Evolutionary conservation across 164 flowering plant species (phyloP), one percentile per base, ranked within the genome.

Genomic region (Magnolia kwangsiensis): DNA sequence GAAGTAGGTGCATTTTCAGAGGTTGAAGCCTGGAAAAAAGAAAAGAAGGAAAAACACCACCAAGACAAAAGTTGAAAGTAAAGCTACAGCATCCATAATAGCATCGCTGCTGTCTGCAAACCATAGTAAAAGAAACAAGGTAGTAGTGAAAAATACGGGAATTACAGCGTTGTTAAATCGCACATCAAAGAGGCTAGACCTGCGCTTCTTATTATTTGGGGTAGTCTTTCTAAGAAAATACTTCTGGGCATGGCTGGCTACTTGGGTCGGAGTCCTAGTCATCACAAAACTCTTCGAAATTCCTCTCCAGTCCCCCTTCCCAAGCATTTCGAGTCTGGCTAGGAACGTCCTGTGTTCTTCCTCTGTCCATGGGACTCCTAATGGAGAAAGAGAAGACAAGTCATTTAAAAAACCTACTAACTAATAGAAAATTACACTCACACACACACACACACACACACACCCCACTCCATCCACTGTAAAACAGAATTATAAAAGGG

Each of bases 281-380:
- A 80, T 79, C 29, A 85, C 87, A 76, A 81, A 85, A 6, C 77
- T 76, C 75, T 75, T 81, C 1, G 87, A 85, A 49, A 85, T 85
- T n/a, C 87, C 87, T 51, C 84, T 76, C 87, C 87, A 84, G 50
- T 84, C 83, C 20, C 86, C 86, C 65, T 78, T 84, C 2, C 86
- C 86, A 24, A 82, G 85, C 80, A 65, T 81, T 67, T 80, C 80
- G 7, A 85, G 74, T 72, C 87, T 85, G 2, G 75, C 58, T 2
- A 83, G 74, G 61, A 85, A 85, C 0, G 79, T 78, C 63, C 81
- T 18, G 79, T 85, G 87, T 68, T 85, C 87, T 72, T 85, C 85
- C 66, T 83, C 84, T 13, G 78, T 82, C 87, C 87, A 84, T 59
- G 87, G 79, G 37, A 82, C 81, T 11, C 87, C 87, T 84, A 37